These are phyloP conservation scores for Leccinum rimulosum DNA, from an alignment of 768 basidiomycete species.

Conservation along the genomic window DNA sequence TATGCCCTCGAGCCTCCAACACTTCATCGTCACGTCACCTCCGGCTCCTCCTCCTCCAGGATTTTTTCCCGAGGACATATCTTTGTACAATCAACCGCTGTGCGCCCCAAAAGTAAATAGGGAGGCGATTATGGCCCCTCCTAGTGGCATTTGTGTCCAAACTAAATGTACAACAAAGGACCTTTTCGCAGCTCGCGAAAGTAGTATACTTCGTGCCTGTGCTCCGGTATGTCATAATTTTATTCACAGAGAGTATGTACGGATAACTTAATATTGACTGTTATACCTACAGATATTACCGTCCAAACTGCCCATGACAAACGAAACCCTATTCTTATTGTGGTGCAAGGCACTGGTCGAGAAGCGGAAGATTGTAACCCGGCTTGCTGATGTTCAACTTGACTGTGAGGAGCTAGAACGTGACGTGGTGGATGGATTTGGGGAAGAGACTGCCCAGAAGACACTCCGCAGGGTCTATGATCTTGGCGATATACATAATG, in stretches of 20 bases:
- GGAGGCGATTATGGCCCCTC: not conserved
- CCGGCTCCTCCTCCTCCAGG: not conserved
- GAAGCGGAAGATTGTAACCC: not conserved
- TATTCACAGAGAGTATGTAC: not conserved
- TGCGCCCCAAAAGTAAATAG: not conserved
- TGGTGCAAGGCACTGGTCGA: not conserved
- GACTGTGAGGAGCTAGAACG: not conserved
- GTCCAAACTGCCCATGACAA: not conserved
- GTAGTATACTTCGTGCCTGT: not conserved
- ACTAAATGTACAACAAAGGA: not conserved
- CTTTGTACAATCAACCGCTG: not conserved
- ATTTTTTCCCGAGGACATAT: not conserved
- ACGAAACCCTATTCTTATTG: not conserved
- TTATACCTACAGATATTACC: not conserved
- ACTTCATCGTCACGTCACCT: no score
- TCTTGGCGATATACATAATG: not conserved
- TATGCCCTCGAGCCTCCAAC: no score
- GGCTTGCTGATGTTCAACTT: not conserved
- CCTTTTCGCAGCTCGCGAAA: not conserved
- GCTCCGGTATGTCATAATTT: not conserved
- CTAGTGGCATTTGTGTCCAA: not conserved
- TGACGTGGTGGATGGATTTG: not conserved
- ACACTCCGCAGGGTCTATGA: not conserved
- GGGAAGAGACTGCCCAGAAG: not conserved
- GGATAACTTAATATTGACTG: not conserved